Evolutionary conservation across 2,329 filamentous ascomycete species (phyloP), one percentile per base, ranked within the genome.

Genomic region (Penicillium fuscoglaucum): DNA sequence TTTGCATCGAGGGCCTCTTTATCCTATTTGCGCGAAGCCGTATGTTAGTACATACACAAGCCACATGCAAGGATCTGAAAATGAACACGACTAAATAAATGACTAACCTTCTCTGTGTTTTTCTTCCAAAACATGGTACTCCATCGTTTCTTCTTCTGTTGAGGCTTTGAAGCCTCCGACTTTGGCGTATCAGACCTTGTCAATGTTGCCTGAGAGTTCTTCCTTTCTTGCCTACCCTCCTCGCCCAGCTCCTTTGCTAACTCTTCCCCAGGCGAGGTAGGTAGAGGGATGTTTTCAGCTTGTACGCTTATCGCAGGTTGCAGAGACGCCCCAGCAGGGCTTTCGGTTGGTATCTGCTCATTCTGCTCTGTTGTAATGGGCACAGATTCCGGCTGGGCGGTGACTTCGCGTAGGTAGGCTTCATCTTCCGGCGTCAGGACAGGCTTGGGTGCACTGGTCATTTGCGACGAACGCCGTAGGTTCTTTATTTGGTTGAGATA

Each of bases 401-500:
- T 80, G 33, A 86, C 79, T 35, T 75, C 74, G 54, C 79, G 75
- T 35, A 87, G 72, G 64, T 86, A 87, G 52, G 79, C 76, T 64
- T 87, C 82, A 61, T 87, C 85, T 66, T 86, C 84, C n/a, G 83
- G 79, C 19, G 82, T 84, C n/a, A 87, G 70, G 3, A 87, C 79
- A 68, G 66, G 79, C 49, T 69, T 71, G 31, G 73, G 73, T 5
- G 71, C 61, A 49, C 67, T 72, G 55, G 68, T 56, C 53, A 66
- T 52, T 62, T 68, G 65, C 58, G 74, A 72, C 17, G 70, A 68
- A 44, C 68, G 74, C 50, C 70, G 68, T 61, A 75, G 78, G 55
- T 71, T 67, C 55, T 74, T 77, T 47, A 79, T 72, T 60, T 75
- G 71, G 49, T 73, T 78, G 55, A 81, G 70, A 60, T 79, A 79